Evolutionary conservation across 2,329 filamentous ascomycete genomes (phyloP).

Genomic region (Paraphaeosphaeria sporulosa): DNA sequence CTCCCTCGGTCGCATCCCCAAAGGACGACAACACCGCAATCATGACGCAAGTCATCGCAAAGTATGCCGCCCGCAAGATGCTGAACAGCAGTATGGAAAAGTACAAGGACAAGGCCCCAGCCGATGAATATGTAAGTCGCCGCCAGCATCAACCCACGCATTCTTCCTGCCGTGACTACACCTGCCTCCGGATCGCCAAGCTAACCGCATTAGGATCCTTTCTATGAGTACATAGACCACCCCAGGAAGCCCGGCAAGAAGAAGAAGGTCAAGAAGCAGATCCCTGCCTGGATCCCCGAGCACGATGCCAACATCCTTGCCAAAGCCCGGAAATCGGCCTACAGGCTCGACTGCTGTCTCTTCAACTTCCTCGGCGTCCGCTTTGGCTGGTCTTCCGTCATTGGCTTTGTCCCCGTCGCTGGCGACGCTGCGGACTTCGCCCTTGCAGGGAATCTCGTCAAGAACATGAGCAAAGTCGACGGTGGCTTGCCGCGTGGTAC

Average conservation of each 20-base stretch:
- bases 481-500: constrained; percentile 73
- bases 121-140: constrained; percentile 50
- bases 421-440: constrained; percentile 56
- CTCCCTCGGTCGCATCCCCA: constrained; percentile 14
- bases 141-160: neutral
- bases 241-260: constrained; percentile 75
- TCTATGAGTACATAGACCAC: constrained; percentile 82
- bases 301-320: constrained; percentile 85
- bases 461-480: constrained; percentile 75
- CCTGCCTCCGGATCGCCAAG: constrained; percentile 2
- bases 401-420: constrained; percentile 83
- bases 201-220: constrained; percentile 73
- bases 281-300: constrained; percentile 81
- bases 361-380: constrained; percentile 82
- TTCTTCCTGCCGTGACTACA: neutral
- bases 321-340: constrained; percentile 84
- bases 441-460: constrained; percentile 70
- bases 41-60: constrained; percentile 57
- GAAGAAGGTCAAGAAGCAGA: constrained; percentile 85
- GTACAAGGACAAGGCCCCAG: constrained; percentile 54
- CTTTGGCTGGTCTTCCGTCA: constrained; percentile 88
- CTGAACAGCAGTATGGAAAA: constrained; percentile 57
- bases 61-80: constrained; percentile 60
- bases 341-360: constrained; percentile 82
- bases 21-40: constrained; percentile 25